phyloP scores from a whole-genome alignment of 1,284 basidiomycete species.

The Malassezia obtusa region DNA sequence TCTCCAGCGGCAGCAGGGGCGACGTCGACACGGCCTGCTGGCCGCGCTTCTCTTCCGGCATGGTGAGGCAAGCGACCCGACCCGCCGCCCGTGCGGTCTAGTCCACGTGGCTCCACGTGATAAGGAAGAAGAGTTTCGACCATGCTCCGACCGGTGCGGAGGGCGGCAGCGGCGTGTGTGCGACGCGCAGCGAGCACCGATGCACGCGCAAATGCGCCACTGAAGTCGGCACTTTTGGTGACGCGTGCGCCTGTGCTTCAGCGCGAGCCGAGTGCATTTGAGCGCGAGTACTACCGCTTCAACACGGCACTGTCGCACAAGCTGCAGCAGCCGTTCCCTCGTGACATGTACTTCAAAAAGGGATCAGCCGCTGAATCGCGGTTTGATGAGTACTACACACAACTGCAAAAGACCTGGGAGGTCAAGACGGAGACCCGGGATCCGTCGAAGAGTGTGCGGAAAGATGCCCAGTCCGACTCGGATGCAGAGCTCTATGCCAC shows the following conservation, averaged over 20 bases:
- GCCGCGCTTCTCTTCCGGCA: conserved; percentile 18
- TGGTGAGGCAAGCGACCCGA: conserved; percentile 6
- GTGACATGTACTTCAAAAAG: conserved; percentile 88
- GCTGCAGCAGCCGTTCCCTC: conserved; percentile 75
- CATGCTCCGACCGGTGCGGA: not conserved
- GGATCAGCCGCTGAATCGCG: conserved; percentile 75
- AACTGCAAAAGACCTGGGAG: conserved; percentile 33
- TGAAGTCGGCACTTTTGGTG: conserved; percentile 56
- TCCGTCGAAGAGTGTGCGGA: not conserved
- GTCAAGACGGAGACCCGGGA: conserved; percentile 2
- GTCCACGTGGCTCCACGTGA: conserved; percentile 16
- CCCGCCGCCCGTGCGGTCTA: not conserved
- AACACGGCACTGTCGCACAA: conserved; percentile 72
- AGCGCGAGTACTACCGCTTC: conserved; percentile 76
- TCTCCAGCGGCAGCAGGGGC: conserved; percentile 73
- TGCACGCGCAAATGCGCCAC: not conserved
- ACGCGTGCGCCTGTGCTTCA: conserved; percentile 76
- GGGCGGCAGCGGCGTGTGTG: not conserved
- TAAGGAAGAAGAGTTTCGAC: not conserved
- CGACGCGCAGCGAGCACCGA: not conserved
- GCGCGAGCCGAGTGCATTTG: conserved; percentile 65
- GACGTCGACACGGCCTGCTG: conserved; percentile 6
- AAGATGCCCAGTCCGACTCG: conserved; percentile 10
- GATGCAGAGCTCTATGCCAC: conserved; percentile 57
- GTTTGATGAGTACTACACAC: conserved; percentile 57